phyloP scores from a whole-genome alignment of 208 protist genomes.

The Ichthyophonus hoferi region DNA sequence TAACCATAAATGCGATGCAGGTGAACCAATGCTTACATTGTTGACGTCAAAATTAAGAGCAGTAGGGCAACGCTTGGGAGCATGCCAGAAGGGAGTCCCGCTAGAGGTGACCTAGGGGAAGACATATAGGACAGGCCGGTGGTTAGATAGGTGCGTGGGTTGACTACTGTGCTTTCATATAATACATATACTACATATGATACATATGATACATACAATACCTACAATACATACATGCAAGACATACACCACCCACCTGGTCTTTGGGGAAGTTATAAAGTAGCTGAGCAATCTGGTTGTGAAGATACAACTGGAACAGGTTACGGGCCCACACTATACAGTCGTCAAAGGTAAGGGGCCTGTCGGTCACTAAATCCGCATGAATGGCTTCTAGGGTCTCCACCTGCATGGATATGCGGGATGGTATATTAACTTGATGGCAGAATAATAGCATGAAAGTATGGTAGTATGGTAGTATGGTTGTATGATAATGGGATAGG shows the following conservation, averaged over 20 bases:
- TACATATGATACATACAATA: too few species aligned
- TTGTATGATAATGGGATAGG: too few species aligned
- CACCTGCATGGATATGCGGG: slow-evolving; percentile 23
- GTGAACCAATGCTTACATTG: slow-evolving; percentile 43
- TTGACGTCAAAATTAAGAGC: slow-evolving; percentile 67
- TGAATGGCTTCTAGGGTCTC: slow-evolving; percentile 38
- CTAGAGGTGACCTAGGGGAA: slow-evolving; percentile 26
- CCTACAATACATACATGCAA: too few species aligned
- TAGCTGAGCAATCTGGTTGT: slow-evolving; percentile 88
- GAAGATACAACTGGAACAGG: slow-evolving; percentile 89
- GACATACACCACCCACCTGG: slow-evolving; percentile 69
- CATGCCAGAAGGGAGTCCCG: slow-evolving; percentile 76
- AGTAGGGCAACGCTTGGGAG: slow-evolving; percentile 75
- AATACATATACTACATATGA: too few species aligned
- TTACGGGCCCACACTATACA: slow-evolving; percentile 86
- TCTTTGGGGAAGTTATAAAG: slow-evolving; percentile 95
- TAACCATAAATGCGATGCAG: too few species aligned
- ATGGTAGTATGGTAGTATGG: too few species aligned
- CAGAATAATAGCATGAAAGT: too few species aligned
- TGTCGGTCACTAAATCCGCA: slow-evolving; percentile 47
- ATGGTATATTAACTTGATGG: too few species aligned
- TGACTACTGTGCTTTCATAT: too few species aligned
- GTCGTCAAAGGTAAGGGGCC: slow-evolving; percentile 76
- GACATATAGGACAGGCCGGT: too few species aligned
- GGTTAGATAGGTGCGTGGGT: too few species aligned